These are phyloP conservation scores for Fusarium solani-melongenae DNA, from an alignment of 2,329 filamentous ascomycete species.

Conservation along the genomic window DNA sequence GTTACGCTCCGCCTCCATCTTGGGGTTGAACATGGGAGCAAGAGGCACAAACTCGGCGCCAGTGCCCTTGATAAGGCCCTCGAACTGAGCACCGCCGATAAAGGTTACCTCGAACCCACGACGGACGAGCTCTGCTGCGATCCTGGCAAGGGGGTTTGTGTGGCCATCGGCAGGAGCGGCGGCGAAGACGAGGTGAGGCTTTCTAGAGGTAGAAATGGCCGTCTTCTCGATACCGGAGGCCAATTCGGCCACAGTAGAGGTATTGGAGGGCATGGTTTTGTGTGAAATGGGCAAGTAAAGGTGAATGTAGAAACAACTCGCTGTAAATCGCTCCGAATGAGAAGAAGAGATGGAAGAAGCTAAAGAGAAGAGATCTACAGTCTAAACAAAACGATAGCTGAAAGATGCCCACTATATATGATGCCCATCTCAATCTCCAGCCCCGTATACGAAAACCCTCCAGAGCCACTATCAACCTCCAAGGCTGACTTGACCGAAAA, in stretches of 20 bases:
- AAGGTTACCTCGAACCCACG: slow-evolving; percentile 57
- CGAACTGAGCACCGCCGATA: slow-evolving; percentile 52
- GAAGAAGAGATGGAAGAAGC: neutral
- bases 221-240: slow-evolving; percentile 10
- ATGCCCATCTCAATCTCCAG: neutral
- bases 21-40: slow-evolving; percentile 10
- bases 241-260: slow-evolving; percentile 1
- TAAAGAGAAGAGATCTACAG: neutral
- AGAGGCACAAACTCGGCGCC: slow-evolving; percentile 51
- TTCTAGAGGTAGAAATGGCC: slow-evolving; percentile 14
- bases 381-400: neutral
- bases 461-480: neutral
- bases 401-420: neutral
- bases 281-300: neutral
- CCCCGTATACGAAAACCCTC: neutral
- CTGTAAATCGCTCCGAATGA: neutral
- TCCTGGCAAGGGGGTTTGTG: slow-evolving; percentile 43
- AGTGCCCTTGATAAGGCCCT: slow-evolving; percentile 47
- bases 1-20: slow-evolving; percentile 31
- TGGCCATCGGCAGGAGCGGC: slow-evolving; percentile 47
- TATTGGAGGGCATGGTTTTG: neutral
- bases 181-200: slow-evolving; percentile 46
- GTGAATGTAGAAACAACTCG: neutral
- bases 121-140: slow-evolving; percentile 51
- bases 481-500: neutral